phyloP scores from a whole-genome alignment of 1,284 basidiomycete genomes.

The Cutaneotrichosporon mucoides region DNA sequence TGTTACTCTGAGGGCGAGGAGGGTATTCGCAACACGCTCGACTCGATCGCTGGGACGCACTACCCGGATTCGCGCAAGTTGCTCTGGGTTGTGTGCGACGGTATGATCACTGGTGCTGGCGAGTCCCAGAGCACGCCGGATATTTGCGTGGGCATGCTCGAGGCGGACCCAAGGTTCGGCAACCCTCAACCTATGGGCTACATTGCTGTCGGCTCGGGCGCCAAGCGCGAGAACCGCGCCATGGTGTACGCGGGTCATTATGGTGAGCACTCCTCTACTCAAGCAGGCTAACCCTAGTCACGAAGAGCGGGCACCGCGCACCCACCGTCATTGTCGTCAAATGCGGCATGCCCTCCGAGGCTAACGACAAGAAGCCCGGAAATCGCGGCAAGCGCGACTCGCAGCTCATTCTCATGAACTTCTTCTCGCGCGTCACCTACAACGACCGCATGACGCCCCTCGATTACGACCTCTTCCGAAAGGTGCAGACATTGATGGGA shows the following conservation, averaged over 20 bases:
- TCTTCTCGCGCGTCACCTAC: conserved; percentile 97
- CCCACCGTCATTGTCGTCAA: conserved; percentile 97
- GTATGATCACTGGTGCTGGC: conserved; percentile 97
- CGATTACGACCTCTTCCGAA: conserved; percentile 97
- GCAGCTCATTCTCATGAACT: conserved; percentile 99
- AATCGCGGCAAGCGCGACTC: conserved; percentile 99
- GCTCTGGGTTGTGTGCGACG: conserved; percentile 92
- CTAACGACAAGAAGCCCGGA: conserved; percentile 86
- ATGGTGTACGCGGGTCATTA: conserved; percentile 99
- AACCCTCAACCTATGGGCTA: conserved; percentile 97
- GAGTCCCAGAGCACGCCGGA: conserved; percentile 94
- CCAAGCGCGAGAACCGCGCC: conserved; percentile 87
- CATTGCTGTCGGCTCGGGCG: conserved; percentile 79
- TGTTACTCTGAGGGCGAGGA: conserved; percentile 98
- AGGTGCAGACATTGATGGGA: conserved; percentile 93
- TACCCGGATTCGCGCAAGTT: conserved; percentile 92
- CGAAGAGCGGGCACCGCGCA: conserved; percentile 69
- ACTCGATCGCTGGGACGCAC: conserved; percentile 82
- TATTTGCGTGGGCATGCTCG: conserved; percentile 86
- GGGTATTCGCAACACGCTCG: conserved; percentile 83
- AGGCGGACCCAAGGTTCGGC: conserved; percentile 91
- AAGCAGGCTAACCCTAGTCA: no score
- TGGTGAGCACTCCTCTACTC: no score
- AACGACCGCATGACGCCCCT: conserved; percentile 98
- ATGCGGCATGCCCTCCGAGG: conserved; percentile 79